Percentiles rank a stretch among this genome's conserved stretches.
These are phyloP conservation scores for Coemansia sp. DNA, from an alignment of 192 early-diverging fungal genomes.

Conservation along the genomic window DNA sequence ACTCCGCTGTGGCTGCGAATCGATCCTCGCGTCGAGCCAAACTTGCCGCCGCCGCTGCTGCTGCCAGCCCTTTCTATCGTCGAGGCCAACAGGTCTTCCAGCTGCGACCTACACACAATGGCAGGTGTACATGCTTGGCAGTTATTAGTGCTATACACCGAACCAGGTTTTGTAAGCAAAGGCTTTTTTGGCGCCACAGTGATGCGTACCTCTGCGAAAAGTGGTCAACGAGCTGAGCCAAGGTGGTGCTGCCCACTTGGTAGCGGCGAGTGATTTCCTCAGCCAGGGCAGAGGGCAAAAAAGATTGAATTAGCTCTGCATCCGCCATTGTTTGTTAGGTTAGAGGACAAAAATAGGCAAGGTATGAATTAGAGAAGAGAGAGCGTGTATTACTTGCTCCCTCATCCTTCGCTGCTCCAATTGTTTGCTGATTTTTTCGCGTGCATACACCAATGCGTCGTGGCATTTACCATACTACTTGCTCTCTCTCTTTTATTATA, in stretches of 20 bases:
- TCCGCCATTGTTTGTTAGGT: background rate
- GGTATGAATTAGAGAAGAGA: background rate
- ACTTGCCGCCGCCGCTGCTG: constrained; percentile 3
- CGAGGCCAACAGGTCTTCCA: constrained; percentile 35
- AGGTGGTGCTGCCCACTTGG: constrained; percentile 18
- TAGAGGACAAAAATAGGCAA: background rate
- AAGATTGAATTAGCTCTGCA: constrained; percentile 23
- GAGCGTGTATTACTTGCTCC: background rate
- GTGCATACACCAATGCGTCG: background rate
- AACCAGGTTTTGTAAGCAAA: background rate
- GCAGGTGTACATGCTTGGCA: background rate
- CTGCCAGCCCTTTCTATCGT: constrained; percentile 32
- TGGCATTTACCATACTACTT: background rate
- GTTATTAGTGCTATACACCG: background rate
- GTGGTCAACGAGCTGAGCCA: constrained; percentile 39
- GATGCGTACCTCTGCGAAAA: constrained; percentile 37
- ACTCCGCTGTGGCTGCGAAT: constrained; percentile 7
- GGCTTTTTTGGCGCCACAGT: background rate
- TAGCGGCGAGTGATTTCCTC: constrained; percentile 44
- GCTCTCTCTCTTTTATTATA: no score
- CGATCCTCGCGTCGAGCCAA: constrained; percentile 14
- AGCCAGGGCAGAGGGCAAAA: constrained; percentile 29
- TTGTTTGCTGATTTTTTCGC: background rate
- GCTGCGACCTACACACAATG: constrained; percentile 28
- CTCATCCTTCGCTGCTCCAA: background rate